Evolutionary conservation across 2,329 filamentous ascomycete genomes (phyloP), one percentile per base, ranked within the genome.

Genomic region (Colletotrichum cereale): DNA sequence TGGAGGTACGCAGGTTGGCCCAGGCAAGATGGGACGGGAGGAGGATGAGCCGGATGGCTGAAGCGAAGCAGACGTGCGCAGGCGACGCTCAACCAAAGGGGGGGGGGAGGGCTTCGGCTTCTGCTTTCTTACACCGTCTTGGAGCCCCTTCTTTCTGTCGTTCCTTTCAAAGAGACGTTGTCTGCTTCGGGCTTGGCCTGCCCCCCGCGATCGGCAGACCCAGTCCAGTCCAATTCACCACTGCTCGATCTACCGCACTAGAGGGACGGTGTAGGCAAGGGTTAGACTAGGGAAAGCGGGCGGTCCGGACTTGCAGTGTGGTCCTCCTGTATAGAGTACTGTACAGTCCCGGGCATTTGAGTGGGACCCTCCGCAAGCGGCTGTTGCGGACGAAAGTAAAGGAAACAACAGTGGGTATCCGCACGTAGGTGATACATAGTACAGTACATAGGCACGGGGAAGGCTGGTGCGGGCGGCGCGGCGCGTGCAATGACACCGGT

Each of bases 131-230:
- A n/a, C n/a, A n/a, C 34, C 34, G 31, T n/a, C 29, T 50, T n/a
- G 38, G 44, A 34, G 8, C 42, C 47, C 47, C 11, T 47, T n/a
- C 34, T 53, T 61, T 60, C 52, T 34, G 42, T 42, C 24, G 29
- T 24, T 29, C 26, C 29, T 44, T 60, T 56, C 11, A 36, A 56
- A 60, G 31, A 65, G 66, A 72, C 53, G 69, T 64, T 64, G 60
- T 40, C 65, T 69, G 69, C 36, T 69, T 72, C 58, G 38, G 65
- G 69, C 36, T 52, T 69, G 58, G 69, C 52, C 58, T 50, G 58
- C 44, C 53, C 44, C 53, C 65, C 53, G 48, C 66, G 65, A 72
- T 72, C 69, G 69, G 65, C 69, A 69, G 66, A 65, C 50, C 48
- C 56, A 66, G 67, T 53, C 52, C 56, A 61, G 63, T 61, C 21